Evolutionary conservation across 805 yeast species (phyloP), one percentile per base, ranked within the genome.

Genomic region (Hanseniaspora pseudoguilliermondii): DNA sequence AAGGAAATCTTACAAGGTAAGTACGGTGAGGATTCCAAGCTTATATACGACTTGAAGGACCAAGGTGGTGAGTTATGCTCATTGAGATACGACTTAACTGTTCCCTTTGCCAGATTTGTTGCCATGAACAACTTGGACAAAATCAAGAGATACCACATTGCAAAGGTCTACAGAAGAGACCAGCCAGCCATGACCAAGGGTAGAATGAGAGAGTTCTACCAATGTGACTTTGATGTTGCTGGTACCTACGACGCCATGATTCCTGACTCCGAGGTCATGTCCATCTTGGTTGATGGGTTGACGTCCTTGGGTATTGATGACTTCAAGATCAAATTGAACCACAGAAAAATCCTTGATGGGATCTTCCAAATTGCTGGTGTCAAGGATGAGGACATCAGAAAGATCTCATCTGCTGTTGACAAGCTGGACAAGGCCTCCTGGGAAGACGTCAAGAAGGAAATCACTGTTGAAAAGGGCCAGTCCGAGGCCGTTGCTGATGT

Each of bases 181-280:
- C 99, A 93, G 72, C 99, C 99, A 5, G 99, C 99, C 9, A 93
- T 93, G 98, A 91, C 97, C 52, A 93, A 93, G 72, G 99, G 99
- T 59, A 81, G 99, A 72, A 93, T 93, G 98, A 86, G 99, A 79
- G 99, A 93, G 72, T 93, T 93, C 66, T 93, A 93, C 71, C 99
- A 93, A 73, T 93, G 99, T 75, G 99, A 93, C 73, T 86, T 93
- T 64, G 99, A 93, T 70, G 76, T 93, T 65, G 99, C 99, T 23
- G 99, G 99, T 54, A 71, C 69, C 57, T 91, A 85, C 69, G 98
- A 93, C 65, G 65, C 82, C 32, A 93, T 93, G 98, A 93, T 93
- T 48, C 95, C 98, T 25, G 99, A 93, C 68, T 82, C 97, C 9
- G 99, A 93, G 73, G 75, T 83, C 57, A 76, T 93, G 73, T 80